Conservation (phyloP, 441 rosid genomes). For the Populus trichocarpa region DNA sequence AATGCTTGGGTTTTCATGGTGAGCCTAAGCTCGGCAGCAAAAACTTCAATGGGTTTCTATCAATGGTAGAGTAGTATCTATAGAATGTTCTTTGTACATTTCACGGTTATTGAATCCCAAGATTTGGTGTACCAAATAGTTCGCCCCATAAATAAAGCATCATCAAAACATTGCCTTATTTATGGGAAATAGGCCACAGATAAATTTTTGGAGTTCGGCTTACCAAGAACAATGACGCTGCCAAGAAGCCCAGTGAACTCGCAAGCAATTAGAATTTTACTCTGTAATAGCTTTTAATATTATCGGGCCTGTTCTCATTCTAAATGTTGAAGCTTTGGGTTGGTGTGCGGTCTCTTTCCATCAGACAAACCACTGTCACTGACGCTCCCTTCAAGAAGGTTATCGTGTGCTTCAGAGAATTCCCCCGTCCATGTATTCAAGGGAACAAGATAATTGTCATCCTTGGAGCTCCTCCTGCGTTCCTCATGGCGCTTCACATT, state of each 20-base stretch:
- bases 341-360: conserved; percentile 46
- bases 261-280: neutral
- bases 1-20: neutral
- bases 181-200: neutral
- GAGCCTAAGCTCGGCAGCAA: neutral
- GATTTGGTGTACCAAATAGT: neutral
- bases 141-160: neutral
- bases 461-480: conserved; percentile 63
- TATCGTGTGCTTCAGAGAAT: conserved; percentile 73
- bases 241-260: neutral
- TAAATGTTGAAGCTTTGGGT: conserved; percentile 1
- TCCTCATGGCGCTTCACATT: conserved; percentile 74
- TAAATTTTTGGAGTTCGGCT: neutral
- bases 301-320: neutral
- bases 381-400: conserved; percentile 61
- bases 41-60: neutral
- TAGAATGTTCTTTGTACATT: conserved; percentile 7
- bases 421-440: conserved; percentile 68
- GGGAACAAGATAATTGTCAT: conserved; percentile 79
- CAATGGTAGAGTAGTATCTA: neutral
- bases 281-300: neutral
- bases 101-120: neutral
- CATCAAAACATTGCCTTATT: neutral
- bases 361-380: conserved; percentile 82
- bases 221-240: neutral